A percentile compares a stretch with the other conserved stretches of the same genome.
Evolutionary conservation across 257 asterid species (phyloP).

Genomic region (Scutellaria galericulata): DNA sequence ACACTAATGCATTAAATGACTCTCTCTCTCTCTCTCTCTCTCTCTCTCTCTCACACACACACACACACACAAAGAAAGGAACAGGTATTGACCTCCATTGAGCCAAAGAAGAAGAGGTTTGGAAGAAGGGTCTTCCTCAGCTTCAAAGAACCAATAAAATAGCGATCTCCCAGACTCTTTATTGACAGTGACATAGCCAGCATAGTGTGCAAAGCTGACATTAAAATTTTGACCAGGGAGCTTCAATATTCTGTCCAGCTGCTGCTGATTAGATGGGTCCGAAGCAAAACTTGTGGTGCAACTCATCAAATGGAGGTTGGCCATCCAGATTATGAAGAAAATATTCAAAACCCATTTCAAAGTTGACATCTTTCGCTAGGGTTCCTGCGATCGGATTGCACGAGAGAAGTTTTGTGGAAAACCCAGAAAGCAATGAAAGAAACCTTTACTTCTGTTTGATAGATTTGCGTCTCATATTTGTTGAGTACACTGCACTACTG

Average conservation of each 20-base stretch:
- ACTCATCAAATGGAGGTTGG: constrained; percentile 42
- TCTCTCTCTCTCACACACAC: neutral
- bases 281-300: constrained; percentile 34
- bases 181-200: constrained; percentile 81
- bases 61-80: neutral
- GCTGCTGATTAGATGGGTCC: constrained; percentile 51
- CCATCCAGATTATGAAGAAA: constrained; percentile 37
- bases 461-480: too few species aligned
- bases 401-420: neutral
- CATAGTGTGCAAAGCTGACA: constrained; percentile 74
- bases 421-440: constrained; percentile 21
- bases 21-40: too few species aligned
- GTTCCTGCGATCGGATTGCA: constrained; percentile 33
- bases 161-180: constrained; percentile 68
- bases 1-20: neutral
- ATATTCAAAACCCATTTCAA: constrained; percentile 49
- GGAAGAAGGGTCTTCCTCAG: constrained; percentile 81
- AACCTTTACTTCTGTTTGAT: too few species aligned
- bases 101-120: constrained; percentile 97
- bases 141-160: constrained; percentile 95
- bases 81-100: constrained; percentile 74
- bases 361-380: constrained; percentile 56
- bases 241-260: constrained; percentile 54
- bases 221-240: constrained; percentile 85
- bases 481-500: too few species aligned